Evolutionary conservation across 1,284 basidiomycete genomes (phyloP).

Genomic region (Trametes versicolor): DNA sequence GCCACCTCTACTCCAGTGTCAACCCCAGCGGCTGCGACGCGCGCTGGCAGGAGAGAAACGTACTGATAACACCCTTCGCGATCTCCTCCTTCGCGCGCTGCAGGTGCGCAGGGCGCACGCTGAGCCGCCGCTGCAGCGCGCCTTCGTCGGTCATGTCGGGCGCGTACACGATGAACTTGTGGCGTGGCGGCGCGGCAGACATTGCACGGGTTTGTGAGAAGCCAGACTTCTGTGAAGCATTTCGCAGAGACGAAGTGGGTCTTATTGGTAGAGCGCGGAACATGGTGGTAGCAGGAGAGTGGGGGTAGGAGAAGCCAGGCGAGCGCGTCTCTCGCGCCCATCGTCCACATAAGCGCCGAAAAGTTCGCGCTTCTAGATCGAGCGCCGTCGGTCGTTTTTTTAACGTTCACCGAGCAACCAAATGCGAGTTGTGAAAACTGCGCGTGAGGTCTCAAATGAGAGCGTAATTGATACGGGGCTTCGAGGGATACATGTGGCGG

Average conservation of each 20-base stretch:
- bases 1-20: constrained; percentile 29
- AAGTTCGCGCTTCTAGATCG: no score
- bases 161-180: constrained; percentile 50
- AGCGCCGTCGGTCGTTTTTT: no score
- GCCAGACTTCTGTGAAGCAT: background rate
- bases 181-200: constrained; percentile 21
- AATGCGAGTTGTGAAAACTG: no score
- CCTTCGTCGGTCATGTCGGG: constrained; percentile 51
- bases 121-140: constrained; percentile 45
- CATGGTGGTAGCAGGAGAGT: background rate
- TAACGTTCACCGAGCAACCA: no score
- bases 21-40: background rate
- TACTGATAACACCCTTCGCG: constrained; percentile 42
- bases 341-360: no score
- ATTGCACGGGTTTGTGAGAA: background rate
- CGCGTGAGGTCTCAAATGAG: no score
- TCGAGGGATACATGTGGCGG: background rate
- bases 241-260: background rate
- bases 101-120: constrained; percentile 47
- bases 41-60: constrained; percentile 21
- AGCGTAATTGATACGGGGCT: background rate
- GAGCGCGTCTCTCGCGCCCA: no score
- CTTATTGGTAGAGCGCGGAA: background rate
- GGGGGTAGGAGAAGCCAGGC: no score
- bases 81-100: constrained; percentile 36